Conservation (phyloP, 345 rosid genomes). For the Salix dunnii region DNA sequence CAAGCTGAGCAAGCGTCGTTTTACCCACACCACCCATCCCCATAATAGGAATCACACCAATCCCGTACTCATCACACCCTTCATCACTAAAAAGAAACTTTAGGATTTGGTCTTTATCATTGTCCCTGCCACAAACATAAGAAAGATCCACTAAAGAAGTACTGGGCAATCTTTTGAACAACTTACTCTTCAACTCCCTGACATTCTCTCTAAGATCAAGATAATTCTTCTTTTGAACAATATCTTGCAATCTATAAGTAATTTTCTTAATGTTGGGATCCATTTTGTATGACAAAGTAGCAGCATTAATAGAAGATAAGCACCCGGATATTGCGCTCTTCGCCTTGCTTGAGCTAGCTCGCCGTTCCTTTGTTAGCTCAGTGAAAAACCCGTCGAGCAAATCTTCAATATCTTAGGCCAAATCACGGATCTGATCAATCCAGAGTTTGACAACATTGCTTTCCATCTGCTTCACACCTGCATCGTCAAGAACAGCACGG, state of each 20-base stretch:
- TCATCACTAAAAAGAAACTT: background rate
- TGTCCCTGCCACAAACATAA: constrained; percentile 31
- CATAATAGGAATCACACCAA: background rate
- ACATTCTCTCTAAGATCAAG: constrained; percentile 9
- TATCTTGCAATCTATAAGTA: constrained; percentile 7
- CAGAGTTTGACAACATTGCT: constrained; percentile 9
- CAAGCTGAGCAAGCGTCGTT: constrained; percentile 1
- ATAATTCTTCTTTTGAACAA: background rate
- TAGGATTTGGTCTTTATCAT: constrained; percentile 13
- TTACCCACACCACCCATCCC: background rate
- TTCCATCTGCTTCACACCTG: constrained; percentile 16
- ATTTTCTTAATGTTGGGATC: background rate
- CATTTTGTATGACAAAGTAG: background rate
- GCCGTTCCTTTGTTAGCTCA: background rate
- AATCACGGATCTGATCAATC: constrained; percentile 14
- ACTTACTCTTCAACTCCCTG: background rate
- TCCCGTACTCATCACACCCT: background rate
- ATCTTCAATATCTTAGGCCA: constrained; percentile 19
- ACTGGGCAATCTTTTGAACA: background rate
- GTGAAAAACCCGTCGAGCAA: constrained; percentile 16
- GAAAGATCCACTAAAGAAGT: constrained; percentile 13
- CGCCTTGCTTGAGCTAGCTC: background rate
- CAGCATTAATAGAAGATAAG: background rate
- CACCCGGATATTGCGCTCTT: background rate
- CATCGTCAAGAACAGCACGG: constrained; percentile 17